Percentiles rank a stretch among this genome's conserved stretches.
phyloP scores from a whole-genome alignment of 306 rosid genomes.

The Dryas alaskensis region DNA sequence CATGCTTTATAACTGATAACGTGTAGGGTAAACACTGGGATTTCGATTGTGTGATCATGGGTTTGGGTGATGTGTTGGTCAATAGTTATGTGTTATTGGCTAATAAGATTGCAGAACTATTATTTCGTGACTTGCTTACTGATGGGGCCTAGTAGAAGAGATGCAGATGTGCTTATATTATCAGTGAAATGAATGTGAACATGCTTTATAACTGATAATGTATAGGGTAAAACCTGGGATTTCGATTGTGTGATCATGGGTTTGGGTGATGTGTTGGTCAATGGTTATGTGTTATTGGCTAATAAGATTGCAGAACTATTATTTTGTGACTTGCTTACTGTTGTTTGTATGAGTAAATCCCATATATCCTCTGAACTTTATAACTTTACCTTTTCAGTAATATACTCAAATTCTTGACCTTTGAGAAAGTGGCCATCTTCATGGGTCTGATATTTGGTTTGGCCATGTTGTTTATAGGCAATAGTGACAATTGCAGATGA shows the following conservation, averaged over 20 bases:
- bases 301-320: too few relatives aligned
- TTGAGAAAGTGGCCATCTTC: background rate
- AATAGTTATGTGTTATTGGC: background rate
- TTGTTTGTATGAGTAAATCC: too few relatives aligned
- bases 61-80: background rate
- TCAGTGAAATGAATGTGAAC: background rate
- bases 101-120: too few relatives aligned
- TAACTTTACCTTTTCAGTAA: background rate
- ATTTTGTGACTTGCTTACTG: slow-evolving; percentile 8
- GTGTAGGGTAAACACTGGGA: background rate
- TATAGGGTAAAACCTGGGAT: background rate
- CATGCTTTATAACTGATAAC: background rate
- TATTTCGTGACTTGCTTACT: slow-evolving; percentile 7
- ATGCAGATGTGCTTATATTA: background rate
- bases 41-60: background rate
- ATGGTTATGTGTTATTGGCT: background rate
- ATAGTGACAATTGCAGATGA: slow-evolving; percentile 91
- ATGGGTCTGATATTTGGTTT: slow-evolving; percentile 29
- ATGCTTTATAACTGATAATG: background rate
- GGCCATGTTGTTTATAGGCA: slow-evolving; percentile 54
- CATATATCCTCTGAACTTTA: too few relatives aligned
- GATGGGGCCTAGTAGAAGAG: slow-evolving; percentile 1
- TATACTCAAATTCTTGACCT: slow-evolving; percentile 11
- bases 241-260: background rate
- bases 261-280: background rate